Evolutionary conservation across 768 basidiomycete species (phyloP).

Genomic region (Mycena rebaudengoi): DNA sequence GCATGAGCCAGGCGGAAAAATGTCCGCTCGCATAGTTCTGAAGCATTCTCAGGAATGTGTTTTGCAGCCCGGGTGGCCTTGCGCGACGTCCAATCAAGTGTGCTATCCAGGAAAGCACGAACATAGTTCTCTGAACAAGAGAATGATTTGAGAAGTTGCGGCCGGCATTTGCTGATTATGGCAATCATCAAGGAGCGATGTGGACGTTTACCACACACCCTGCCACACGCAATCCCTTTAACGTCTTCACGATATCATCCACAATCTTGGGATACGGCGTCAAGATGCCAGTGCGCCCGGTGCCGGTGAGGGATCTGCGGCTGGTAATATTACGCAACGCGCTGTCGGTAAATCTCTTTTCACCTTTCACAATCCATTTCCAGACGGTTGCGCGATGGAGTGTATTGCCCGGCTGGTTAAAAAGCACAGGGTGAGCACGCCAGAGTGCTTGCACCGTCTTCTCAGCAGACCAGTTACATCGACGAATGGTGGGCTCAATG

Average conservation of each 20-base stretch:
- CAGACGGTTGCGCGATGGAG: not conserved
- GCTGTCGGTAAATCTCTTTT: not conserved
- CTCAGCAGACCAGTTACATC: not conserved
- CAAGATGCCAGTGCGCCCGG: not conserved
- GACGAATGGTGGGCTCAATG: constrained; percentile 1
- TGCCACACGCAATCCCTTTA: not conserved
- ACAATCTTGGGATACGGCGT: not conserved
- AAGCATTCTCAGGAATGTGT: not conserved
- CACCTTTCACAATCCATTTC: not conserved
- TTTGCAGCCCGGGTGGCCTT: not conserved
- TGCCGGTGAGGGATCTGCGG: not conserved
- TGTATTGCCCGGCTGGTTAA: not conserved
- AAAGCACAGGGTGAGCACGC: not conserved
- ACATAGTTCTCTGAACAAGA: not conserved
- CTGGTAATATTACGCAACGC: not conserved
- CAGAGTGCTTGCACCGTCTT: not conserved
- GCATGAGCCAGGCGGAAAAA: not conserved
- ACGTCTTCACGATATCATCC: not conserved
- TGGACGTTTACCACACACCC: not conserved
- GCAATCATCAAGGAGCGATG: not conserved
- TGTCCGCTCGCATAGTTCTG: not conserved
- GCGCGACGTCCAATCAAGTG: not conserved
- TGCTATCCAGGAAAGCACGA: not conserved
- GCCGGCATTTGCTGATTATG: not conserved
- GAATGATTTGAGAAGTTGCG: not conserved